These are phyloP conservation scores for Emergomyces africanus DNA, from an alignment of 2,329 filamentous ascomycete genomes.

Conservation along the genomic window DNA sequence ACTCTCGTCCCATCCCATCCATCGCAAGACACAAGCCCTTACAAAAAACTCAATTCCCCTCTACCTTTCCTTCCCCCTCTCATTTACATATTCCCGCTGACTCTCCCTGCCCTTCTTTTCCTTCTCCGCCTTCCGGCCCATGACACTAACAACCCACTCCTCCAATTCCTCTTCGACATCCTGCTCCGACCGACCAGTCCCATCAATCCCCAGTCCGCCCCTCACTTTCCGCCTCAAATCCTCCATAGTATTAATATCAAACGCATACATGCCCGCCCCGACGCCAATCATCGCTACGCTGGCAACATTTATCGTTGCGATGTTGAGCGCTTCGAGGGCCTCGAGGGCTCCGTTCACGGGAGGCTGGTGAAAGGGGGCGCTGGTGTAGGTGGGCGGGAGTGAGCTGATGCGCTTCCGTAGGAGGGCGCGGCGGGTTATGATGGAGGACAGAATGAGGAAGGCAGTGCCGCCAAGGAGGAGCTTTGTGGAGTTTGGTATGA, in stretches of 20 bases:
- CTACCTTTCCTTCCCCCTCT: slow-evolving; percentile 11
- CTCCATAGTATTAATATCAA: slow-evolving; percentile 59
- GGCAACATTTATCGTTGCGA: slow-evolving; percentile 77
- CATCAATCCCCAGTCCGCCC: slow-evolving; percentile 46
- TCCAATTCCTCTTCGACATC: slow-evolving; percentile 42
- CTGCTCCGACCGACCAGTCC: slow-evolving; percentile 37
- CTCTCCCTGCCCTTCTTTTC: slow-evolving; percentile 24
- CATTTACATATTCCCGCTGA: slow-evolving; percentile 10
- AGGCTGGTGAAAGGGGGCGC: slow-evolving; percentile 32
- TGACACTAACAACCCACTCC: slow-evolving; percentile 37
- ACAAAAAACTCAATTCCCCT: background rate
- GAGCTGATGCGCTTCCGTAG: slow-evolving; percentile 47
- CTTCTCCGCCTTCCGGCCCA: slow-evolving; percentile 37
- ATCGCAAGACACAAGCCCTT: background rate
- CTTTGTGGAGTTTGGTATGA: slow-evolving; percentile 22
- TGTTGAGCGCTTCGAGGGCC: slow-evolving; percentile 67
- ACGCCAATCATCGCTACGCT: slow-evolving; percentile 61
- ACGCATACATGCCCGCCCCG: slow-evolving; percentile 62
- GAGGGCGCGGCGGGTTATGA: slow-evolving; percentile 60
- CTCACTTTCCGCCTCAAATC: slow-evolving; percentile 52
- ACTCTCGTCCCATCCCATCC: too few species aligned
- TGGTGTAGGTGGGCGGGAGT: slow-evolving; percentile 57
- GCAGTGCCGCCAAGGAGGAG: slow-evolving; percentile 62
- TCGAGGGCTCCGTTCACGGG: slow-evolving; percentile 53
- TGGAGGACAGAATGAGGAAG: slow-evolving; percentile 60